phyloP scores from a whole-genome alignment of 176 grass and related monocot genomes.

The Urochloa ruziziensis region DNA sequence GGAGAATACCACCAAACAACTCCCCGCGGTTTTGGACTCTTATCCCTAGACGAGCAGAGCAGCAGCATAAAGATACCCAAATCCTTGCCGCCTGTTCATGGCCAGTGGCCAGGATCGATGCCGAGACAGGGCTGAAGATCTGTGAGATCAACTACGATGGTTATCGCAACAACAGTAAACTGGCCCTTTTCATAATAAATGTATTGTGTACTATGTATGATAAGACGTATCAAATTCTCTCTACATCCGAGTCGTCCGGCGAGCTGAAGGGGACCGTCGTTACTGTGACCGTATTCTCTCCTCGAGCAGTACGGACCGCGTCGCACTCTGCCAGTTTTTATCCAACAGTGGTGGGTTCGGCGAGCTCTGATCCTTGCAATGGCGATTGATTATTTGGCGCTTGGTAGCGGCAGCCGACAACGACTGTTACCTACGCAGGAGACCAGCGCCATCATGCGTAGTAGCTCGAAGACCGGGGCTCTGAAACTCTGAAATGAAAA shows the following conservation, averaged over 20 bases:
- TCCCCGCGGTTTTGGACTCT: neutral
- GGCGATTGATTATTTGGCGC: neutral
- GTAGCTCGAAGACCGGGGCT: neutral
- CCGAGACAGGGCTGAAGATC: slow-evolving; percentile 12
- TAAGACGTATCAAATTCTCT: slow-evolving; percentile 27
- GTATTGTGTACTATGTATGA: slow-evolving; percentile 8
- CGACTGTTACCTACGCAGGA: slow-evolving; percentile 42
- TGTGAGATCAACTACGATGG: slow-evolving; percentile 8
- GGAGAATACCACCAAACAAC: slow-evolving; percentile 10
- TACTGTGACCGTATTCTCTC: neutral
- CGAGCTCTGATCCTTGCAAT: slow-evolving; percentile 11
- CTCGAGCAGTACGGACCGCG: neutral
- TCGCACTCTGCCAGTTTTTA: slow-evolving; percentile 25
- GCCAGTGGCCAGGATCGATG: neutral
- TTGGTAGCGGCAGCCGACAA: slow-evolving; percentile 23
- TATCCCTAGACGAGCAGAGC: neutral
- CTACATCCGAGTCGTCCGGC: neutral
- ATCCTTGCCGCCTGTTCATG: neutral
- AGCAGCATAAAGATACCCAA: neutral
- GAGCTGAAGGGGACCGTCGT: slow-evolving; percentile 5
- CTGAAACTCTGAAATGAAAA: neutral
- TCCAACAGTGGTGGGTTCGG: slow-evolving; percentile 16
- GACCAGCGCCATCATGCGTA: neutral
- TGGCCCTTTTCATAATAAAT: slow-evolving; percentile 13
- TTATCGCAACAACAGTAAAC: neutral